Evolutionary conservation across 441 rosid species (phyloP).

Genomic region (Erodium texanum): DNA sequence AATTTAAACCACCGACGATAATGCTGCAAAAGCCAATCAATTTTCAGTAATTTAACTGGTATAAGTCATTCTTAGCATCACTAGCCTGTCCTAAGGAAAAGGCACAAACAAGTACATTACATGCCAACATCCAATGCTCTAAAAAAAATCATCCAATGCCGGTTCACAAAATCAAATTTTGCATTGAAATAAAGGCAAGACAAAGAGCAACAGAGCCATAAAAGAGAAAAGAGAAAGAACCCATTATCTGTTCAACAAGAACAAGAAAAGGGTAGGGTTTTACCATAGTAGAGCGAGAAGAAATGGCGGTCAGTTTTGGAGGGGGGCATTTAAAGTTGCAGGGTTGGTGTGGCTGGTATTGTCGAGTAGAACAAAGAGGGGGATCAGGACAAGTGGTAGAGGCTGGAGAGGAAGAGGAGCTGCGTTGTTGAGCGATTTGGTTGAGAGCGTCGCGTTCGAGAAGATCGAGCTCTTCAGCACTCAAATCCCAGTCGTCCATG

Average conservation of each 20-base stretch:
- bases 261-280: not conserved
- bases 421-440: constrained; percentile 43
- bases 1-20: not conserved
- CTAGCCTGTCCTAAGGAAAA: not conserved
- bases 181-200: too few relatives aligned
- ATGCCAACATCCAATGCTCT: too few relatives aligned
- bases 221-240: not conserved
- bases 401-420: constrained; percentile 18
- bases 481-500: constrained; percentile 75
- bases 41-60: not conserved
- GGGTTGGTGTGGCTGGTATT: not conserved
- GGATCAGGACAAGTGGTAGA: not conserved
- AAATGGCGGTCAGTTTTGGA: not conserved
- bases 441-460: constrained; percentile 70
- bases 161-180: too few relatives aligned
- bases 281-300: constrained; percentile 7
- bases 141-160: too few relatives aligned
- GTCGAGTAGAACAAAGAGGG: constrained; percentile 14
- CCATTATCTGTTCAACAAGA: not conserved
- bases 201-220: not conserved
- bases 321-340: not conserved
- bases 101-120: not conserved
- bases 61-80: not conserved
- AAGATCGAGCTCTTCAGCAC: constrained; percentile 64
- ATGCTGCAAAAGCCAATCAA: not conserved